Conservation (phyloP, 768 basidiomycete species). For the Lactarius quietus region DNA sequence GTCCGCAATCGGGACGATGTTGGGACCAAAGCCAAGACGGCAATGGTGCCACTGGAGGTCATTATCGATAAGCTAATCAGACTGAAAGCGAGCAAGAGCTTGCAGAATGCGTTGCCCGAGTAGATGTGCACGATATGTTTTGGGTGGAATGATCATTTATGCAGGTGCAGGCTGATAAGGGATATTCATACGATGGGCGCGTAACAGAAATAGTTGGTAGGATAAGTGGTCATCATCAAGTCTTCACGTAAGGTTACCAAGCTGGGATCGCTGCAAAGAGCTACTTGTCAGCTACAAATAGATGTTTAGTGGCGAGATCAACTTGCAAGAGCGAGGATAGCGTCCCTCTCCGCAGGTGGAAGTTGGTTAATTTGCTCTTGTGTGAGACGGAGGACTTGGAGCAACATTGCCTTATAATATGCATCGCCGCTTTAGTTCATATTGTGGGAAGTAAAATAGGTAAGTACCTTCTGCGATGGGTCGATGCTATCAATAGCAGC, state of each 20-base stretch:
- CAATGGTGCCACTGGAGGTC: constrained; percentile 69
- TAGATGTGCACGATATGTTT: constrained; percentile 16
- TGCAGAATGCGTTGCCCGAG: constrained; percentile 50
- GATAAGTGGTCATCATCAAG: neutral
- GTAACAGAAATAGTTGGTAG: neutral
- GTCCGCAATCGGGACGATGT: constrained; percentile 94
- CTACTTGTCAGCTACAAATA: neutral
- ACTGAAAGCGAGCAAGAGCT: constrained; percentile 58
- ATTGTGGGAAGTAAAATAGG: constrained; percentile 5
- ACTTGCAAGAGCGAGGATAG: constrained; percentile 45
- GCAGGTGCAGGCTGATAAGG: neutral
- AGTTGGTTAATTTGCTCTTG: constrained; percentile 80
- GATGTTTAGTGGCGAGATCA: neutral
- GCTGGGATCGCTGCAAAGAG: constrained; percentile 19
- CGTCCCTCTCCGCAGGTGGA: constrained; percentile 71
- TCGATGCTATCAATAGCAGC: constrained; percentile 21
- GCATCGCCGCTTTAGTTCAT: neutral
- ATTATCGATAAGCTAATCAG: constrained; percentile 64
- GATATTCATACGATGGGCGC: neutral
- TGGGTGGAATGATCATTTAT: neutral
- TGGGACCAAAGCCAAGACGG: constrained; percentile 76
- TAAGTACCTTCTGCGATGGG: constrained; percentile 24
- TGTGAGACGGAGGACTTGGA: constrained; percentile 81
- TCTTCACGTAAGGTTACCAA: constrained; percentile 14
- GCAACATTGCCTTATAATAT: constrained; percentile 61